Evolutionary conservation across 805 yeast genomes (phyloP), one percentile per base, ranked within the genome.

Genomic region (Metschnikowia koreensis): DNA sequence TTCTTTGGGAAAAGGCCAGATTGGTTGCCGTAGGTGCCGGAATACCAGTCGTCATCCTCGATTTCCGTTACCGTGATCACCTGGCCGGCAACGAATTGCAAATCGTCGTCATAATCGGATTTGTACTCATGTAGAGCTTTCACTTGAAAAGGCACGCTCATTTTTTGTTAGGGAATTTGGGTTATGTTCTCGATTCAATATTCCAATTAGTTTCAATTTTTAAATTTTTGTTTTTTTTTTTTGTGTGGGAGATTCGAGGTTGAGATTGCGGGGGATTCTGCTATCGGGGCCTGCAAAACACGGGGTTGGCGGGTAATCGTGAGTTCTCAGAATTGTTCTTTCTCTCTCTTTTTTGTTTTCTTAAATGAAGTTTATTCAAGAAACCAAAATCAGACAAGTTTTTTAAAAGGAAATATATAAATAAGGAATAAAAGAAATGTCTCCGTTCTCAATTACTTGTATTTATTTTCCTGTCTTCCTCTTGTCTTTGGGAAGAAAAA

Each of bases 1-100:
- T 82, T 83, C 65, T 80, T 82, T 3, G 99, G 99, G 61, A 94
- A 94, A 73, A 92, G 84, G 7, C 99, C 99, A 17, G 80, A 68
- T 42, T 71, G 68, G 6, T 89, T 89, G 33, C 72, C 71, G 60
- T 80, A 87, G 5, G 76, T 71, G 3, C 99, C 99, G 38, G 80
- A 74, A 64, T 81, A 87, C 98, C 98, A 94, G 56, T 92, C 97
- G 7, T 84, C 96, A 66, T 93, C 97, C 59, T 90, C 97, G 48
- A 89, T 76, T 38, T 81, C 82, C 6, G 85, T 82, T 28, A 93
- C 97, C 3, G 83, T 81, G 57, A 93, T 85, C 29, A 80, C 57
- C 65, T 87, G 90, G 17, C 87, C 92, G 5, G 74, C 81, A 0
- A 67, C 66, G 60, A 93, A 92, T 34, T 80, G 75, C 64, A 93